Evolutionary conservation across 1,284 basidiomycete genomes (phyloP), one percentile per base, ranked within the genome.

Genomic region (Singerocomus inundabilis): DNA sequence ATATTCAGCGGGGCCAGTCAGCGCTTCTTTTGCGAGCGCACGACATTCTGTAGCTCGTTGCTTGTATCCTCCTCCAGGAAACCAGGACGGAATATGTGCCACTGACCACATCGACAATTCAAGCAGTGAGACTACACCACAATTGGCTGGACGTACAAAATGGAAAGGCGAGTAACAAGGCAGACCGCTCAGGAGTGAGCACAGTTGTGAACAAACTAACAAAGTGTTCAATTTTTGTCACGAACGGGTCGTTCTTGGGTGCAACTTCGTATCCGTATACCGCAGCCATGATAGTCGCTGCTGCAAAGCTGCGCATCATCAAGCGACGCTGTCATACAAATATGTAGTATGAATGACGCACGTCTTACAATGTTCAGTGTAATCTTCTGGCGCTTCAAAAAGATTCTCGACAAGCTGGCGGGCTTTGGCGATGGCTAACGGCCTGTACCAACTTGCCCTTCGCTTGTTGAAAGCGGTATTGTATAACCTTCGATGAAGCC

Each of bases 11-110:
- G 72, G 67, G 7, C 55, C 51, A 6, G 59, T 58, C 18, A 62
- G 52, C 42, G 71, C 59, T 12, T 68, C 58, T 18, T 57, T 15
- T 10, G 64, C 63, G 28, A 69, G 51, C 4, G 49, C 34, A 46
- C 61, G 60, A 34, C 64, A 59, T 28, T 64, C 57, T 6, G 45
- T 51, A 21, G 67, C 68, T 4, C 42, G 44, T 41, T 54, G 59
- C 31, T 68, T 65, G 46, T 65, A 68, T 13, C 13, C 30, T 4
- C 66, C 62, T 10, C 72, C 70, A 0, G 73, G 72, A 18, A 74
- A 47, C 70, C 70, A 76, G 1, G 62, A 51, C 0, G 73, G 73
- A 33, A 75, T 49, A 24, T 57, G n/a, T 52, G 47, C 46, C 52
- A 66, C 64, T 66, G 12, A 32, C 12, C 29, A 26, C 26, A 1